phyloP scores from a whole-genome alignment of 306 rosid genomes.

The Morella rubra region DNA sequence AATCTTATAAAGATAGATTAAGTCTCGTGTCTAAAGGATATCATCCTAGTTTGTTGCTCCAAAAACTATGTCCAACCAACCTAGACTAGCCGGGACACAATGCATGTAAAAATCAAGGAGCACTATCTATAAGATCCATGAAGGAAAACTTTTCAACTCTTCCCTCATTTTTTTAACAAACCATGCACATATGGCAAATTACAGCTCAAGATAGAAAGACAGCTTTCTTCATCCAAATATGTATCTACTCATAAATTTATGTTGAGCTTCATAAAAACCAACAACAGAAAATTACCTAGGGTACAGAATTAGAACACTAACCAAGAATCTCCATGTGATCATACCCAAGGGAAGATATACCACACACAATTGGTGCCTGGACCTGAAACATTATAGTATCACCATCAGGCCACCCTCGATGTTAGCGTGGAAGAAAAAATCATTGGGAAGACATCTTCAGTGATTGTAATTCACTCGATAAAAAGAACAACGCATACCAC shows the following conservation, averaged over 20 bases:
- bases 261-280: slow-evolving; percentile 17
- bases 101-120: neutral
- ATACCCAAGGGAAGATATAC: slow-evolving; percentile 89
- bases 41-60: neutral
- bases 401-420: slow-evolving; percentile 4
- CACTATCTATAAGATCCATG: neutral
- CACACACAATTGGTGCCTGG: slow-evolving; percentile 80
- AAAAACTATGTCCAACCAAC: neutral
- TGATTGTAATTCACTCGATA: neutral
- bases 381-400: slow-evolving; percentile 47
- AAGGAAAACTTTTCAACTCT: neutral
- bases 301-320: slow-evolving; percentile 50
- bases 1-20: neutral
- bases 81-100: neutral
- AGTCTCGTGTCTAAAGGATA: neutral
- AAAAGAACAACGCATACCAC: slow-evolving; percentile 49
- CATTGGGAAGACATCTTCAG: neutral
- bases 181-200: neutral
- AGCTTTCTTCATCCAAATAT: neutral
- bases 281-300: slow-evolving; percentile 18
- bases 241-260: neutral
- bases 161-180: neutral
- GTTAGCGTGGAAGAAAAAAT: neutral
- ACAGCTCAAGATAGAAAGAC: neutral
- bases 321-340: slow-evolving; percentile 99